Conservation (phyloP, 1,284 basidiomycete genomes). For the Microbotryum silenes-acaulis region DNA sequence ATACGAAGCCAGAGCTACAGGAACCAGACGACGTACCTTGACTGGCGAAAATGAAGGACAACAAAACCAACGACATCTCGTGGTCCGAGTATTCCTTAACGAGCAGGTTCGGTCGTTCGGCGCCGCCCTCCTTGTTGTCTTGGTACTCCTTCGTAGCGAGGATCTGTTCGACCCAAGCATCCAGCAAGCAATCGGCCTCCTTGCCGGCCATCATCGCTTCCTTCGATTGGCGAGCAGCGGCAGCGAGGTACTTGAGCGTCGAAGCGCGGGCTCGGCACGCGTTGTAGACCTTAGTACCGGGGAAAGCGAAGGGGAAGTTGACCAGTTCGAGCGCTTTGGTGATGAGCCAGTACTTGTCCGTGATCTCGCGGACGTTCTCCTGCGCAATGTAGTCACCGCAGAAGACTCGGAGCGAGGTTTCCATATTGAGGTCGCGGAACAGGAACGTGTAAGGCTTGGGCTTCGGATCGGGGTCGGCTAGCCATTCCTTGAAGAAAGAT, state of each 20-base stretch:
- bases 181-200: conserved; percentile 82
- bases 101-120: conserved; percentile 51
- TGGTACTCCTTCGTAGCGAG: conserved; percentile 47
- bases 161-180: conserved; percentile 81
- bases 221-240: conserved; percentile 63
- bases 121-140: conserved; percentile 50
- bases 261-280: conserved; percentile 88
- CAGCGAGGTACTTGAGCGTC: conserved; percentile 58
- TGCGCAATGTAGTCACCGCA: conserved; percentile 84
- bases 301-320: conserved; percentile 91
- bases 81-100: conserved; percentile 76
- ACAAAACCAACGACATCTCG: conserved; percentile 90
- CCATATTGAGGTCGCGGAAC: conserved; percentile 93
- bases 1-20: neutral
- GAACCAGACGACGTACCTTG: conserved; percentile 47
- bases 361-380: conserved; percentile 68
- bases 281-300: conserved; percentile 92
- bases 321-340: conserved; percentile 92
- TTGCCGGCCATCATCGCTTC: conserved; percentile 70
- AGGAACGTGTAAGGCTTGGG: conserved; percentile 65
- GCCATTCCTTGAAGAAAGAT: conserved; percentile 41
- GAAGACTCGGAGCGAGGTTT: conserved; percentile 91
- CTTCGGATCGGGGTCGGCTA: conserved; percentile 35
- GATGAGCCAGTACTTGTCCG: conserved; percentile 92
- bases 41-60: conserved; percentile 90